Evolutionary conservation across 1,139 yeast species (phyloP), one percentile per base, ranked within the genome.

Genomic region (Debaryomyces sp.): DNA sequence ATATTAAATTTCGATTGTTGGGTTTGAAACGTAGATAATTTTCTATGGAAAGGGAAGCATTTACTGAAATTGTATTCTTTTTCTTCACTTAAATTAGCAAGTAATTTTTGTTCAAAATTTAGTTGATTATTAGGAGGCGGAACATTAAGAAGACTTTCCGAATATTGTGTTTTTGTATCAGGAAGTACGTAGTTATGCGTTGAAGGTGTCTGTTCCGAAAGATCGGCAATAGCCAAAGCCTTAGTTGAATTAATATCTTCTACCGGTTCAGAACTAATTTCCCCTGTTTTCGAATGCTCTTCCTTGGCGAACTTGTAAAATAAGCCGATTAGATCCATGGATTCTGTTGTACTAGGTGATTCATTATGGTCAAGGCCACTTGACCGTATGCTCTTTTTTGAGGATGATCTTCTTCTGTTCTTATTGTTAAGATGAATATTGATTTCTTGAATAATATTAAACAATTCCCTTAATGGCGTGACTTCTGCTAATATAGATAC

Each of bases 1-100:
- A 63, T 71, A 67, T 69, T 71, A 46, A 82, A 70, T 49, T 73
- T 77, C 32, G 78, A 63, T 26, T 83, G 82, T 55, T 85, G 92
- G 0, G 94, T 85, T 21, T 80, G 77, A 62, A 79, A 85, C 34
- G 85, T 82, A 36, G 80, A 75, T 45, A 84, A 75, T 59, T 86
- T 85, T 49, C 96, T 73, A 63, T 87, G 89, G 50, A 84, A 81
- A 1, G 97, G 97, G 68, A 89, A 91, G 57, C 95, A 89, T 58
- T 85, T 86, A 15, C 85, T 83, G 65, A 85, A 89, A 50, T 84
- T 77, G 54, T 80, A 75, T 62, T 89, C 96, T 51, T 80, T 79
- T 43, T 71, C 71, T 54, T 77, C 79, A 50, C 67, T 70, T 27
- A 70, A 30, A 30, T 32, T 22, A n/a, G 27, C 12, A 12, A 41